Evolutionary conservation across 345 rosid genomes (phyloP).

Genomic region (Citrus unshiu): DNA sequence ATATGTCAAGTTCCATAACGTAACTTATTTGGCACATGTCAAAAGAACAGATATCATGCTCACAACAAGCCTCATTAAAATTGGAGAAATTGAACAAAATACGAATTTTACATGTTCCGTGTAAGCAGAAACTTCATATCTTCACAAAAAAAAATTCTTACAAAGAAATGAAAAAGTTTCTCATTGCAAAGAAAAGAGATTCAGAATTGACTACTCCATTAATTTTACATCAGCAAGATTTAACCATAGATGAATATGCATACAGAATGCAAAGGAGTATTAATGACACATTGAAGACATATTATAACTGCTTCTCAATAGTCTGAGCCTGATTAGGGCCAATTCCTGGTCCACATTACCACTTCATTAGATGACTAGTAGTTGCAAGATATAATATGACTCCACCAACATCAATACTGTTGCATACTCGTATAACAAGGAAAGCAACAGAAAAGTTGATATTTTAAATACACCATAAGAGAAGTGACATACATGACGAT

Average conservation of each 20-base stretch:
- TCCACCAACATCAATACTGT: background rate
- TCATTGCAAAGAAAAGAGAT: background rate
- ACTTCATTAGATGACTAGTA: background rate
- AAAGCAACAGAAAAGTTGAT: background rate
- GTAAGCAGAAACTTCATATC: background rate
- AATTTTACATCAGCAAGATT: background rate
- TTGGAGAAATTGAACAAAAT: slow-evolving; percentile 2
- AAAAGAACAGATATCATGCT: background rate
- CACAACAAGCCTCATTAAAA: background rate
- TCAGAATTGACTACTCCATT: background rate
- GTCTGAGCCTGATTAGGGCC: background rate
- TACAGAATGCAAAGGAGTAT: background rate
- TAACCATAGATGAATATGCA: background rate
- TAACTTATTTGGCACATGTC: background rate
- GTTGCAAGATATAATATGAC: background rate
- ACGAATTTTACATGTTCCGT: background rate
- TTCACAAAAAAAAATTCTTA: background rate
- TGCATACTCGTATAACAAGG: background rate
- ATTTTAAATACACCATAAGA: background rate
- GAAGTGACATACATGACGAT: background rate
- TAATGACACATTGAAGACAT: background rate
- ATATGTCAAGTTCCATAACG: slow-evolving; percentile 17
- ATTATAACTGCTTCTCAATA: background rate
- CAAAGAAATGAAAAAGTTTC: background rate
- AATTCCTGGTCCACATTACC: background rate